Percentiles rank a stretch among this genome's conserved stretches.
phyloP scores from a whole-genome alignment of 2,329 filamentous ascomycete species.

The Penicillium palitans region DNA sequence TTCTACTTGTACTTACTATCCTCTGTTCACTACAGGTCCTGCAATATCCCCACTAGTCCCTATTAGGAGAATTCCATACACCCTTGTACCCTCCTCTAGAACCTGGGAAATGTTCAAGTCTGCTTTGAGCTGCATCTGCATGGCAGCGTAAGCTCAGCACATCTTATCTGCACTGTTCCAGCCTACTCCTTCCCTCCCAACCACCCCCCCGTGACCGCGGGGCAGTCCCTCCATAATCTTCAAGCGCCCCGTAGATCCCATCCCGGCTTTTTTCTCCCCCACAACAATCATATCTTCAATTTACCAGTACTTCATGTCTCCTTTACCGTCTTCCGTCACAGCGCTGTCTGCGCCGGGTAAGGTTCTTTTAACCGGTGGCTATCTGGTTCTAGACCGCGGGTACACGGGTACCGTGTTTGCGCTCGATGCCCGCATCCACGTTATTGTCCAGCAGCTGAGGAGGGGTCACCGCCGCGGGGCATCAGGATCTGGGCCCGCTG shows the following conservation, averaged over 20 bases:
- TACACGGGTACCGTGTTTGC: slow-evolving; percentile 75
- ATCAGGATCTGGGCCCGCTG: slow-evolving; percentile 18
- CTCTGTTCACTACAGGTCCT: not conserved
- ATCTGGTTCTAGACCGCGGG: slow-evolving; percentile 84
- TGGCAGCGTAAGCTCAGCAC: not conserved
- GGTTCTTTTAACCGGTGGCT: slow-evolving; percentile 90
- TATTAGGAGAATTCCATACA: slow-evolving; percentile 27
- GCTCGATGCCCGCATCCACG: slow-evolving; percentile 64
- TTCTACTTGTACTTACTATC: not conserved
- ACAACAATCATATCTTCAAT: slow-evolving; percentile 8
- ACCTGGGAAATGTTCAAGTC: not conserved
- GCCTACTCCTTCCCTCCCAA: not conserved
- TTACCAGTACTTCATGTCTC: slow-evolving; percentile 13
- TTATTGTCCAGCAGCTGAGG: slow-evolving; percentile 56
- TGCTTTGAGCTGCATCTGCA: slow-evolving; percentile 3
- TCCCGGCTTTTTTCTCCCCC: slow-evolving; percentile 14
- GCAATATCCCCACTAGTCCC: slow-evolving; percentile 15
- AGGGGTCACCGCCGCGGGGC: slow-evolving; percentile 32
- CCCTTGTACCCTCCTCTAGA: slow-evolving; percentile 6
- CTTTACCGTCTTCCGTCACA: slow-evolving; percentile 32
- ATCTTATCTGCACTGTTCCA: not conserved
- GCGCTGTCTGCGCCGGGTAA: slow-evolving; percentile 92
- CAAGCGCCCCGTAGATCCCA: slow-evolving; percentile 8
- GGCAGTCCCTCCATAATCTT: slow-evolving; percentile 2
- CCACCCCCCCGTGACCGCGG: slow-evolving; percentile 6